Percentiles rank a stretch among this genome's conserved stretches.
These are phyloP conservation scores for Cenchrus purpureus DNA, from an alignment of 176 grass and related monocot species.

Conservation along the genomic window DNA sequence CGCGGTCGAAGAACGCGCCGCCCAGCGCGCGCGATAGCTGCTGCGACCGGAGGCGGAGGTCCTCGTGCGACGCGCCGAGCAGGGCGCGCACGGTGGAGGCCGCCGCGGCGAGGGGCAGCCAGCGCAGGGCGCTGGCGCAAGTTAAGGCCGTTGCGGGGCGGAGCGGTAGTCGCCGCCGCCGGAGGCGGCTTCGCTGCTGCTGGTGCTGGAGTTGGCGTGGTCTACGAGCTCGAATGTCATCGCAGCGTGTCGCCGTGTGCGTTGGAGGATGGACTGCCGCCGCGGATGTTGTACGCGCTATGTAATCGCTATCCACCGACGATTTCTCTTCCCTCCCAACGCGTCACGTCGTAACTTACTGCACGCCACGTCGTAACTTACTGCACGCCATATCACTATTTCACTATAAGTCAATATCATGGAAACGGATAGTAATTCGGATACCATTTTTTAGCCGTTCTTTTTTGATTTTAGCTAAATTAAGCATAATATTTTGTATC, in stretches of 20 bases:
- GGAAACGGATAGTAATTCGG: too few relatives aligned
- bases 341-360: too few relatives aligned
- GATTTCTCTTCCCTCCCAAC: too few relatives aligned
- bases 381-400: too few relatives aligned
- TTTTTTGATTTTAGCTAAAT: too few relatives aligned
- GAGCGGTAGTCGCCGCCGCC: not conserved
- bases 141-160: not conserved
- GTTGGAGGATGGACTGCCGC: too few relatives aligned
- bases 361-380: too few relatives aligned
- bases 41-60: not conserved
- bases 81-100: not conserved
- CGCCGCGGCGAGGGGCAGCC: not conserved
- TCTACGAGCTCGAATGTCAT: not conserved
- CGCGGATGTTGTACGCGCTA: not conserved
- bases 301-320: too few relatives aligned
- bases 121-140: not conserved
- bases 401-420: too few relatives aligned
- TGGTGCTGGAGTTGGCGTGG: not conserved
- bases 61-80: constrained; percentile 14
- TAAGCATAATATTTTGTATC: too few relatives aligned
- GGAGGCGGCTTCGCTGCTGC: not conserved
- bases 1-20: constrained; percentile 4
- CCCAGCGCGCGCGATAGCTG: not conserved
- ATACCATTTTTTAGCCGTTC: too few relatives aligned
- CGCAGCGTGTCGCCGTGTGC: not conserved